phyloP scores from a whole-genome alignment of 2,329 filamentous ascomycete genomes.

The Plectosphaerella cucumerina region DNA sequence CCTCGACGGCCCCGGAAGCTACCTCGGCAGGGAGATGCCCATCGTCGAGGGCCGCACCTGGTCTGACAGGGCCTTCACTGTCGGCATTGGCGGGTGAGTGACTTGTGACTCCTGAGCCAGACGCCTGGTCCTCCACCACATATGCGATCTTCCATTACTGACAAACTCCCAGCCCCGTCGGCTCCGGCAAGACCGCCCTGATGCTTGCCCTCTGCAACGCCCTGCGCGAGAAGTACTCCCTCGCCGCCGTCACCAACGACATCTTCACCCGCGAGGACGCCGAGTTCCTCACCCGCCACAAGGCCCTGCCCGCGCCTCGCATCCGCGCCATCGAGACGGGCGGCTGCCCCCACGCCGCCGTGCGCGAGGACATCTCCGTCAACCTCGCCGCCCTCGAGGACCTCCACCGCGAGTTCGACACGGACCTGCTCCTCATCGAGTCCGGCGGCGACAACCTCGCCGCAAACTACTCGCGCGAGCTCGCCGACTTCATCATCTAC shows the following conservation, averaged over 20 bases:
- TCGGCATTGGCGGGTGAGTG: slow-evolving; percentile 93
- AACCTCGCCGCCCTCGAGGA: slow-evolving; percentile 92
- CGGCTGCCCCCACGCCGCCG: slow-evolving; percentile 93
- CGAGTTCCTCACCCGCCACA: slow-evolving; percentile 88
- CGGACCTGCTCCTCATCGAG: slow-evolving; percentile 90
- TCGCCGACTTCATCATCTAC: slow-evolving; percentile 97
- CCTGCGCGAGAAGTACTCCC: slow-evolving; percentile 74
- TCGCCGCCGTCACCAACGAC: slow-evolving; percentile 97
- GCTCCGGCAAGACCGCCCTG: slow-evolving; percentile 93
- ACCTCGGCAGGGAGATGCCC: slow-evolving; percentile 85
- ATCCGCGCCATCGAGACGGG: slow-evolving; percentile 97
- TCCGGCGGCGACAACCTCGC: slow-evolving; percentile 94
- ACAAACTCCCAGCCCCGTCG: slow-evolving; percentile 67
- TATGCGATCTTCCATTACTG: no score
- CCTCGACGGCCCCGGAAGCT: slow-evolving; percentile 88
- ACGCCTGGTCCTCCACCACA: neutral
- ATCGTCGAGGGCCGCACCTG: slow-evolving; percentile 85
- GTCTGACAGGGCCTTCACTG: slow-evolving; percentile 84
- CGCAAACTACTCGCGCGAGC: slow-evolving; percentile 90
- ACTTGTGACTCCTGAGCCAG: neutral
- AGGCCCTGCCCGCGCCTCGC: slow-evolving; percentile 74
- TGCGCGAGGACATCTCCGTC: slow-evolving; percentile 91
- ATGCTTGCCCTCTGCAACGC: slow-evolving; percentile 91
- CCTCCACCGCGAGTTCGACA: slow-evolving; percentile 72
- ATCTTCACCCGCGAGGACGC: slow-evolving; percentile 98